Evolutionary conservation across 345 rosid species (phyloP), one percentile per base, ranked within the genome.

Genomic region (Punica granatum): DNA sequence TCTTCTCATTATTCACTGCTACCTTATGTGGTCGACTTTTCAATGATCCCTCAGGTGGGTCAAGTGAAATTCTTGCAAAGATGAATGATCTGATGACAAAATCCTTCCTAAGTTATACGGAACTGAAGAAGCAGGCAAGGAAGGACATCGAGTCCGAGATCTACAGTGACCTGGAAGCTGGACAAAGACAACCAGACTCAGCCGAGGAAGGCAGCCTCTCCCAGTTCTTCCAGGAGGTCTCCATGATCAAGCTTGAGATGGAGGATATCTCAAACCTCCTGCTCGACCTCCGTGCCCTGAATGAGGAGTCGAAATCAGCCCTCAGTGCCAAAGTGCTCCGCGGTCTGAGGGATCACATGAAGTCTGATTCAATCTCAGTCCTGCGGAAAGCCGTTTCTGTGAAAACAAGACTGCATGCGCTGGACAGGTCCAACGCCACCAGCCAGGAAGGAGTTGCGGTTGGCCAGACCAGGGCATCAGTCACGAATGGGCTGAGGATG

Each of bases 41-140:
- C 18, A 15, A 26, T 30, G 12, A 54, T 23, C 6, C 18, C 23
- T 28, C 34, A 30, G 32, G 61, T 26, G 16, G 32, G 16, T 13
- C 33, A n/a, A 7, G 34, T 26, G 19, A 15, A 15, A 30, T 26
- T 30, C 34, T 28, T 26, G 8, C 78, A 46, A 83, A 83, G 64
- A 92, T 90, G 98, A 92, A 90, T 72, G 96, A 92, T 81, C 85
- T 88, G 15, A 90, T 90, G 93, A 88, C 97, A 11, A 37, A 79
- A 78, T 92, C 98, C 65, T 88, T 90, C 75, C 74, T 84, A 82
- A 88, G 83, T 90, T 88, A 90, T 75, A 90, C 83, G 69, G 96
- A 92, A 61, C 51, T 88, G 76, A 85, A 90, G 84, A 86, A 88
- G 68, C 90, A 88, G 70, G 89, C 82, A 70, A 72, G 59, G 72